Base-by-base conservation (phyloP, 768 basidiomycete genomes). In the Termitomyces sp. region DNA sequence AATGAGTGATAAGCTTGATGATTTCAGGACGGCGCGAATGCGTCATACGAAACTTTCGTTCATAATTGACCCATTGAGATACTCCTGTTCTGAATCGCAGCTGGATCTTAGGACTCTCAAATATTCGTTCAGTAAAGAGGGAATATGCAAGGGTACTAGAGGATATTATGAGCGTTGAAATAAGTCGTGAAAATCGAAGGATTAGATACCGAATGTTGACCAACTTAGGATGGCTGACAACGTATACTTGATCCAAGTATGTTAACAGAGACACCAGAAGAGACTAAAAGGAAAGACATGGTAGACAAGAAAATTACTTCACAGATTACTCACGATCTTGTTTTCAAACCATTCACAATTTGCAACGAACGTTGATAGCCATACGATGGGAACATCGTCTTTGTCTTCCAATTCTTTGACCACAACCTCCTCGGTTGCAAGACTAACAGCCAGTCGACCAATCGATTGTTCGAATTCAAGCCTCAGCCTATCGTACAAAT, bases 211-310 rank as follows among this genome's bases (percentile, higher is more conserved):
- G 78, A 48, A 87, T 79, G 15, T 69, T 72, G 8, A 65, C 64
- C 15, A 75, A 57, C 13, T 73, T 70, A 30, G 73, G 71, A 34
- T 78, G 70, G 42, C 74, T 72, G 0, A 69, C 65, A 11, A 90
- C 77, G 62, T 86, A 91, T 0, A 78, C 77, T 66, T 88, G 83
- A 66, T 94, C 90, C 53, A 93, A 71, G 68, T 87, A 88, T 3
- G 89, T 81, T 54, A 92, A 71, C 27, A 92, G 70, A 0, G 86
- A 86, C 61, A 80, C 72, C 2, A 92, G 66, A 20, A 91, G 71
- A 4, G 73, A 69, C 88, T 90, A 36, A 11, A 46, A 27, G 16
- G 61, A 24, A 20, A 37, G 22, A 20, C 54, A 33, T 55, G 15
- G 37, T 6, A 33, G 18, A 45, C n/a, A 9, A 30, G n/a, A 39